phyloP scores from a whole-genome alignment of 116 monocot species.

The Trichopus zeylanicus region DNA sequence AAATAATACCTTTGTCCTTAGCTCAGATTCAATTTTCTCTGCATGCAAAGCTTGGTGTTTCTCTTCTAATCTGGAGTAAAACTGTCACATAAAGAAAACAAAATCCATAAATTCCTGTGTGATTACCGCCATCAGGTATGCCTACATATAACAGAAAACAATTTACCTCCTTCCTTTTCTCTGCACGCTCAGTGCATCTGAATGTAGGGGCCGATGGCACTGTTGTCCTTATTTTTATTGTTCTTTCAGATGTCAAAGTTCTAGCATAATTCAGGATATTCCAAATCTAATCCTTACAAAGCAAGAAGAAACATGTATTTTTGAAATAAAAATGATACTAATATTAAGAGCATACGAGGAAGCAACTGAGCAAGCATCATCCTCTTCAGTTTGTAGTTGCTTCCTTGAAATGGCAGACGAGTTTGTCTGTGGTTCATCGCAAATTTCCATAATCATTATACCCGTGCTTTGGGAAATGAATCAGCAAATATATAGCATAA shows the following conservation, averaged over 20 bases:
- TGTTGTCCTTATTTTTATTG: conserved; percentile 40
- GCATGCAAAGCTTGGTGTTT: conserved; percentile 83
- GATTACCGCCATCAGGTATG: no score
- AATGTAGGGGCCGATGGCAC: conserved; percentile 58
- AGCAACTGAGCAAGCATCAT: conserved; percentile 58
- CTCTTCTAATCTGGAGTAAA: conserved; percentile 86
- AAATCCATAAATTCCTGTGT: neutral
- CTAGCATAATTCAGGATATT: conserved; percentile 32
- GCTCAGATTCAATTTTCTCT: conserved; percentile 55
- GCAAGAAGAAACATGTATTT: neutral
- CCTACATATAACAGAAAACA: neutral
- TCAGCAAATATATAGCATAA: neutral
- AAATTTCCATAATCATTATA: neutral
- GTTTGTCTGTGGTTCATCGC: conserved; percentile 24
- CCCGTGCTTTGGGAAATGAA: neutral
- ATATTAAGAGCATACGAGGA: conserved; percentile 51
- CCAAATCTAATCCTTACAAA: neutral
- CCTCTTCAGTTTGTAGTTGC: conserved; percentile 52
- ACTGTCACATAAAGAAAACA: conserved; percentile 30
- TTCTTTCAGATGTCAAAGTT: conserved; percentile 38
- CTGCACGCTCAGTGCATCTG: conserved; percentile 64
- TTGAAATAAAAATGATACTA: neutral
- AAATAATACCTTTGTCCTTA: conserved; percentile 33
- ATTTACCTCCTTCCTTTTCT: conserved; percentile 83
- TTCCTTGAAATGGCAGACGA: conserved; percentile 29